Evolutionary conservation across 23 red algal species (phyloP).

Genomic region (Gracilaria gracilis): DNA sequence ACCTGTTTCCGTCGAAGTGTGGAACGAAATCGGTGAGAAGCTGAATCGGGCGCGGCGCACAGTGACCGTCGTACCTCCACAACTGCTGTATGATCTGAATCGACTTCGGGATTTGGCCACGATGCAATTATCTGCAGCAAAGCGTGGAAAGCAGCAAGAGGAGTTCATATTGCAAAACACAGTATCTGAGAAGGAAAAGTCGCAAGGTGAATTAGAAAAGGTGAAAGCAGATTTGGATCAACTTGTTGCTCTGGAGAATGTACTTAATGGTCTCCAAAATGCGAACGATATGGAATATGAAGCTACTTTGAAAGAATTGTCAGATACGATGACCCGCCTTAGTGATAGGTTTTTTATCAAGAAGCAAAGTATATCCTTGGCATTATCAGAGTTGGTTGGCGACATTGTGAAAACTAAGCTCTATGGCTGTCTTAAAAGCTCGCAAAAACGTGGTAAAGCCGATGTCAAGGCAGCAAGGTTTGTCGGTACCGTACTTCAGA

Average conservation of each 20-base stretch:
- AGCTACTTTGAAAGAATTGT: not conserved
- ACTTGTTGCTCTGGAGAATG: conserved; percentile 16
- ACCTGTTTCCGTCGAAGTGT: conserved; percentile 3
- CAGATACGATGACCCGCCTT: not conserved
- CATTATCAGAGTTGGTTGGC: conserved; percentile 16
- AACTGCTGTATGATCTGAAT: conserved; percentile 39
- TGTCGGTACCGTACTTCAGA: conserved; percentile 15
- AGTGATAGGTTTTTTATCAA: not conserved
- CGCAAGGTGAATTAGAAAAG: conserved; percentile 14
- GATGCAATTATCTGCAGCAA: conserved; percentile 1
- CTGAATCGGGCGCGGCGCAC: conserved; percentile 1
- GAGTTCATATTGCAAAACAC: conserved; percentile 6
- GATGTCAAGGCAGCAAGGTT: conserved; percentile 1
- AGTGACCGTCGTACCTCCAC: not conserved
- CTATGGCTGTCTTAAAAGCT: not conserved
- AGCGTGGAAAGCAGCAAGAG: conserved; percentile 1
- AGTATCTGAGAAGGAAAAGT: conserved; percentile 3
- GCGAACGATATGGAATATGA: not conserved
- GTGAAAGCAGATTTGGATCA: conserved; percentile 1
- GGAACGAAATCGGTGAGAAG: conserved; percentile 9
- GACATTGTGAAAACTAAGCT: not conserved
- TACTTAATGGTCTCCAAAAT: not conserved
- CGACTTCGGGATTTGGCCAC: conserved; percentile 20
- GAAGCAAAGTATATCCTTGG: conserved; percentile 4
- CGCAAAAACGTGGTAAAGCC: conserved; percentile 21